Evolutionary conservation across 2,329 filamentous ascomycete genomes (phyloP), one percentile per base, ranked within the genome.

Genomic region (Dactylellina leptospora): DNA sequence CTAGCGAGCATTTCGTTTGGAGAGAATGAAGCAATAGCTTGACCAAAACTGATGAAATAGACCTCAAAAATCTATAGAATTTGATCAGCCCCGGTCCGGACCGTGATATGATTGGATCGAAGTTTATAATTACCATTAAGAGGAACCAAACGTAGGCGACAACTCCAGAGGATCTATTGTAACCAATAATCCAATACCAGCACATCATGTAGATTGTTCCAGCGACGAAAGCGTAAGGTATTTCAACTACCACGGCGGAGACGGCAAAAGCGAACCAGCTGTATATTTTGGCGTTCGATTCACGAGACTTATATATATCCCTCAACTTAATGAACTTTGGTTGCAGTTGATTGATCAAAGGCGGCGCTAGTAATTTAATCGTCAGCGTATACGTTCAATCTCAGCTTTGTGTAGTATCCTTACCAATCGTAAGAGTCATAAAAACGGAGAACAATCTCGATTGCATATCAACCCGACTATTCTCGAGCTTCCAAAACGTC

Each of bases 231-330:
- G 85, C 84, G 75, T 90, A 91, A 0, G 90, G 90, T 0, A 92
- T 82, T 78, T 93, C 90, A 13, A 85, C 87, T 0, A 91, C 75
- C 3, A 92, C 84, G 1, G 85, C 84, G 0, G 85, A 88, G 1
- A 86, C 87, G 0, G 86, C 84, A 79, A 90, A 91, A 0, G 89
- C 88, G 11, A 85, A 80, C 90, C 90, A 92, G 1, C 86, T 88
- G 80, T 93, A 95, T 23, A 92, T 91, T 78, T 92, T 92, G 13
- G 88, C 86, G n/a, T 86, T 90, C 51, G 87, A 85, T 78, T 95
- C 91, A 3, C 91, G 85, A 1, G 84, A 86, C 78, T 89, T 81
- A 80, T 90, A 95, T 23, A 93, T 83, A 28, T 85, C 82, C 2
- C 89, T 84, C 45, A 86, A 85, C 68, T 85, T 82, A 55, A 92